Conservation (phyloP, 345 rosid genomes). For the rapeseed (Brassica napus) region Da-Ae NC_063452.1:12096501-12097000, state of each 20-base stretch:
- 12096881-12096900: slow-evolving; percentile 79
- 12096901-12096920: slow-evolving; percentile 32
- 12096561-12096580: neutral
- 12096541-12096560: slow-evolving; percentile 10
- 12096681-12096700: slow-evolving; percentile 45
- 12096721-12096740: slow-evolving; percentile 81
- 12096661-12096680: slow-evolving; percentile 48
- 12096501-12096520: slow-evolving; percentile 28
- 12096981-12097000: slow-evolving; percentile 22
- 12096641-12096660: slow-evolving; percentile 65
- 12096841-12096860: slow-evolving; percentile 55
- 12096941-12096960: slow-evolving; percentile 23
- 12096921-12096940: slow-evolving; percentile 22
- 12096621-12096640: slow-evolving; percentile 77
- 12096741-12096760: slow-evolving; percentile 82
- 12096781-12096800: slow-evolving; percentile 69
- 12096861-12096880: slow-evolving; percentile 77
- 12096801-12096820: slow-evolving; percentile 86
- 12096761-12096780: slow-evolving; percentile 84
- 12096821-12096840: slow-evolving; percentile 60
- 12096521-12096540: slow-evolving; percentile 16
- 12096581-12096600: slow-evolving; percentile 38
- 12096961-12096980: slow-evolving; percentile 39
- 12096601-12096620: slow-evolving; percentile 77
- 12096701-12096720: slow-evolving; percentile 77